phyloP scores from a whole-genome alignment of 306 rosid species.

The Calophaca sinica region DNA sequence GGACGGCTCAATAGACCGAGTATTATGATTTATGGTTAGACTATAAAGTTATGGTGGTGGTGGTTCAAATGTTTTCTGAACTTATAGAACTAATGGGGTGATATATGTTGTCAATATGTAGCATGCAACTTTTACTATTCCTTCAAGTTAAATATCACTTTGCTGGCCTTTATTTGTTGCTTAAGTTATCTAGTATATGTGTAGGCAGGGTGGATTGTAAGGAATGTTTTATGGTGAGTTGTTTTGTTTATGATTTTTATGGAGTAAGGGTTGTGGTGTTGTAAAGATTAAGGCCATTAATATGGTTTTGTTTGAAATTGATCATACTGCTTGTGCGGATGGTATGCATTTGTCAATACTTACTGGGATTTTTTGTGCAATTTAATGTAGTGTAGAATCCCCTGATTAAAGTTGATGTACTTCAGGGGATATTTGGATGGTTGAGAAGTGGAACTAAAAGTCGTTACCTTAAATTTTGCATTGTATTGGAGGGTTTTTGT shows the following conservation, averaged over 20 bases:
- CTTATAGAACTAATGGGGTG: background rate
- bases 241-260: constrained; percentile 23
- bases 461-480: background rate
- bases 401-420: constrained; percentile 13
- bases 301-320: too few relatives aligned
- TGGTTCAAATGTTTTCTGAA: background rate
- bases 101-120: background rate
- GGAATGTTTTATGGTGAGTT: background rate
- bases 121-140: background rate
- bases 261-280: background rate
- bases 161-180: constrained; percentile 1
- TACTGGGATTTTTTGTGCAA: constrained; percentile 3
- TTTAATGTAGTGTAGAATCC: background rate
- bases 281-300: too few relatives aligned
- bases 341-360: constrained; percentile 2
- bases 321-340: too few relatives aligned
- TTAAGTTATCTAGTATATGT: background rate
- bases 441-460: background rate
- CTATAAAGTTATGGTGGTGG: constrained; percentile 73
- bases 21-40: constrained; percentile 94
- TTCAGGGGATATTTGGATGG: constrained; percentile 15
- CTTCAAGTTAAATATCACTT: background rate
- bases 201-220: background rate
- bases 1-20: constrained; percentile 95
- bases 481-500: background rate